Evolutionary conservation across 2,329 filamentous ascomycete species (phyloP), one percentile per base, ranked within the genome.

Genomic region (Hymenoscyphus fraxineus): DNA sequence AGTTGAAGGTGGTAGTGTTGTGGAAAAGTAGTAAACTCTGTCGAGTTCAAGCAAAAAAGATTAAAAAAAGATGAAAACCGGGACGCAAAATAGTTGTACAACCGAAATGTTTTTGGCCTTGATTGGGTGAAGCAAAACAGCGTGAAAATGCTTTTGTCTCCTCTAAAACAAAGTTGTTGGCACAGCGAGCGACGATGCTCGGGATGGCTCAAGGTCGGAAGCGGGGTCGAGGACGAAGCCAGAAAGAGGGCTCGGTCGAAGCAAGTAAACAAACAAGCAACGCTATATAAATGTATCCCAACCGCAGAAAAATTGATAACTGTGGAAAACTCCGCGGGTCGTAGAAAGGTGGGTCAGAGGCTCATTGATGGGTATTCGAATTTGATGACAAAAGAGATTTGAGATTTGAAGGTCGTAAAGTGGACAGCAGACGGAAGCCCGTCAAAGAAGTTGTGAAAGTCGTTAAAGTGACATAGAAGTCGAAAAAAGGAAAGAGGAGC

Each of bases 351-450:
- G 6, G 71, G 65, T 77, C 76, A 77, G 73, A 76, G 76, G 76
- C 74, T 77, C 76, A 77, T 78, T 73, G 73, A 75, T 72, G 72
- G 73, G 71, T 74, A 74, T 75, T 74, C 67, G 73, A 86, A 77
- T 71, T 82, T 38, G 80, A 68, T 78, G 71, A 79, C 73, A 61
- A 87, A 79, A 2, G 83, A 85, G 58, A 80, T 27, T 27, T 79
- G 4, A 77, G 73, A 59, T 81, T 82, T 66, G 85, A 67, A 85
- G 73, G 68, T 76, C 74, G 74, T 76, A 71, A 74, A 64, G 70
- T 69, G 61, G 65, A 66, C 70, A 69, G 67, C 64, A 68, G 70
- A 71, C 72, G 67, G 63, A 71, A 66, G 72, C 73, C 73, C 73
- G 68, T 27, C 66, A 66, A 74, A 73, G 68, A 69, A 73, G 74